Base-by-base conservation (phyloP, 768 basidiomycete species). In the Chlorophyllum brunneum region DNA sequence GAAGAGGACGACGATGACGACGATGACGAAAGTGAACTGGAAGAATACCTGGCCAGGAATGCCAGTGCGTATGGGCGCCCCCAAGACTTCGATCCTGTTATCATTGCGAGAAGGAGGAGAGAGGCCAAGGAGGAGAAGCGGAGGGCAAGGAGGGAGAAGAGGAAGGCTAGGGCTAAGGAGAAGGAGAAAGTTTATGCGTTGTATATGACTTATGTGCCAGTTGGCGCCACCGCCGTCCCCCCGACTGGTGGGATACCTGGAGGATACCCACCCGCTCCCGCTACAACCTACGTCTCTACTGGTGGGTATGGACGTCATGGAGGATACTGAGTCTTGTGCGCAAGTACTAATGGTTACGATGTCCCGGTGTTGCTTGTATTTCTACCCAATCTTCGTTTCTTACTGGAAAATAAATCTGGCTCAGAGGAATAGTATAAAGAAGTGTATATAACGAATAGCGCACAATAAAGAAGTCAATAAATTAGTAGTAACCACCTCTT, bases 81-180 rank as follows among this genome's bases (percentile, higher is more conserved):
- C 7, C 33, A 34, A 22, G 51, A 29, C 13, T 36, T 37, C 10
- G 51, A 52, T 30, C 42, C 41, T 16, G 42, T 37, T 67, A 76
- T 18, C 76, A 77, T 51, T 76, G 72, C 43, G 80, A 83, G 59
- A 74, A 72, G 53, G 76, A 76, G 56, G 78, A 75, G 2, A 65
- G 74, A 77, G 57, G 78, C 78, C 56, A 75, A 72, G 55, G 84
- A 76, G 1, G 86, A 87, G 61, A 81, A 77, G 65, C 83, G 73
- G 67, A 74, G 76, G 58, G 78, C 77, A 56, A 74, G 74, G 57
- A 83, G 74, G 68, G 85, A 88, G 63, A 86, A 77, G 61, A 76
- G 70, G 60, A 81, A 77, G 63, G 79, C 77, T 36, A 82, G 74
- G 61, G 80, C 80, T 53, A 76, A 74, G 34, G 82, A 82, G 58